Evolutionary conservation across 441 rosid genomes (phyloP).

Genomic region (Syzygium malaccense): DNA sequence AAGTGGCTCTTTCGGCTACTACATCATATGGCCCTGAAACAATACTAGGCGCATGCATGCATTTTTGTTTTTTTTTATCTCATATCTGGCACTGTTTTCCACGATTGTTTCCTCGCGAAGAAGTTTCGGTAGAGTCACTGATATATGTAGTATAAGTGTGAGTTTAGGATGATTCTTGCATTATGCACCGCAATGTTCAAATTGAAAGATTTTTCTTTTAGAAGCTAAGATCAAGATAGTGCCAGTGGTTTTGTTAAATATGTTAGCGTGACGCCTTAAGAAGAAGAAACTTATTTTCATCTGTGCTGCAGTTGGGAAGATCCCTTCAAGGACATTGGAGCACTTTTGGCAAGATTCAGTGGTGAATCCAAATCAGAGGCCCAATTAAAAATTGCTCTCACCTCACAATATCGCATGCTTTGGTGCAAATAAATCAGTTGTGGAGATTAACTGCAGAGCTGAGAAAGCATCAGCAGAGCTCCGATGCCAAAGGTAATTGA

Average conservation of each 20-base stretch:
- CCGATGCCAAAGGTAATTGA: slow-evolving; percentile 49
- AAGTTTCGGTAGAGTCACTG: background rate
- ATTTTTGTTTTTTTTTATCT: background rate
- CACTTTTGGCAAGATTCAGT: slow-evolving; percentile 50
- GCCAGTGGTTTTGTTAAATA: background rate
- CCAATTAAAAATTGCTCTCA: slow-evolving; percentile 48
- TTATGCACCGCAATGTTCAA: background rate
- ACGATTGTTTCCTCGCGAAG: background rate
- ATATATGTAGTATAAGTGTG: background rate
- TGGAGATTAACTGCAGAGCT: slow-evolving; percentile 67
- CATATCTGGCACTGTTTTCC: background rate
- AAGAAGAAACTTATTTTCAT: background rate
- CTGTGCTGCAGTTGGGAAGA: slow-evolving; percentile 49
- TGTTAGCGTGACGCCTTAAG: background rate
- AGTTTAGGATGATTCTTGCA: background rate
- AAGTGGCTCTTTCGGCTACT: slow-evolving; percentile 53
- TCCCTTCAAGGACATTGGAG: slow-evolving; percentile 50
- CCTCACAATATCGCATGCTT: slow-evolving; percentile 72
- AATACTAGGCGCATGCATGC: background rate
- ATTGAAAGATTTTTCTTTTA: background rate
- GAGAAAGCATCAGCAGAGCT: slow-evolving; percentile 47
- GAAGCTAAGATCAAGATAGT: background rate
- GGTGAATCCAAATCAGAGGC: slow-evolving; percentile 61
- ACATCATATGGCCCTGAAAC: slow-evolving; percentile 34
- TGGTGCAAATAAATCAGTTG: slow-evolving; percentile 47